These are phyloP conservation scores for Paspalum notatum DNA, from an alignment of 176 grass and related monocot genomes.

Conservation along the genomic window DNA sequence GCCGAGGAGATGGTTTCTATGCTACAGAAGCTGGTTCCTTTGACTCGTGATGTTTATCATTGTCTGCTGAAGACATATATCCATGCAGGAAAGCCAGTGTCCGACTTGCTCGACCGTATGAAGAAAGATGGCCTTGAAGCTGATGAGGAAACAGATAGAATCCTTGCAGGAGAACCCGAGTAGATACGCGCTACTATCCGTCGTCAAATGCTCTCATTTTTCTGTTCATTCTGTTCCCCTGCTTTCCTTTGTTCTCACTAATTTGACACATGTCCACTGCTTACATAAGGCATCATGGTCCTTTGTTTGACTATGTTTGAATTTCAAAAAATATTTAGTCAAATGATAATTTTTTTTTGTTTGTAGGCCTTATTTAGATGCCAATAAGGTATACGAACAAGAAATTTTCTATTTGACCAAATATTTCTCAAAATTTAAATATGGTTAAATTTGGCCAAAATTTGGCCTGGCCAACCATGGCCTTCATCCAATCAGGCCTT, in stretches of 20 bases:
- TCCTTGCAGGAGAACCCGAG: conserved; percentile 42
- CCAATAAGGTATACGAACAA: too few species aligned
- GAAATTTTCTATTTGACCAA: too few species aligned
- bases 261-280: not conserved
- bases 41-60: conserved; percentile 60
- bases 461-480: too few species aligned
- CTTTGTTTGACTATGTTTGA: too few species aligned
- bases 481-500: too few species aligned
- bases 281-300: not conserved
- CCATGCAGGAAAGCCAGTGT: conserved; percentile 30
- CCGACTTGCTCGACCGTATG: conserved; percentile 58
- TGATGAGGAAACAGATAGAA: conserved; percentile 56
- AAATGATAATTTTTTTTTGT: too few species aligned
- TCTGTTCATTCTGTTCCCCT: not conserved
- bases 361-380: too few species aligned
- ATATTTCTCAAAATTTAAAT: too few species aligned
- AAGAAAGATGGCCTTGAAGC: conserved; percentile 56
- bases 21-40: conserved; percentile 39
- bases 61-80: conserved; percentile 56
- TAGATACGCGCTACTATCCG: not conserved
- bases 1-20: conserved; percentile 57
- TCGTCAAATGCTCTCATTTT: not conserved
- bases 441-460: too few species aligned
- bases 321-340: too few species aligned
- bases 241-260: not conserved